Conservation (phyloP, 306 rosid species). For the Cajanus cajan region DNA sequence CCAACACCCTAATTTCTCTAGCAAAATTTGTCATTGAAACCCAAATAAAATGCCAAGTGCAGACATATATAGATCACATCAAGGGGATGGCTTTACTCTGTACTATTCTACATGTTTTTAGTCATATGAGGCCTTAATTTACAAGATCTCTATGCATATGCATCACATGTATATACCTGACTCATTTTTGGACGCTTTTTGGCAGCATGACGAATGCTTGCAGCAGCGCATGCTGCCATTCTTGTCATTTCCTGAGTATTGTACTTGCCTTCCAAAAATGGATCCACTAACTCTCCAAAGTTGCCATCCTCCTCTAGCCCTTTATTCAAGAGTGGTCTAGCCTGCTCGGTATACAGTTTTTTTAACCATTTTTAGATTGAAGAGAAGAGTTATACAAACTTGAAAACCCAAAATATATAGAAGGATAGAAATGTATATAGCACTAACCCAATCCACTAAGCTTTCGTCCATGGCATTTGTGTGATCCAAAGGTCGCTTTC, state of each 20-base stretch:
- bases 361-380: neutral
- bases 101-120: neutral
- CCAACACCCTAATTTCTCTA: neutral
- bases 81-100: neutral
- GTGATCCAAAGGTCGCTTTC: constrained; percentile 67
- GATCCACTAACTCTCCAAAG: constrained; percentile 54
- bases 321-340: constrained; percentile 61
- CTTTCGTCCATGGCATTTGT: constrained; percentile 61
- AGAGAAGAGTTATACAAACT: neutral
- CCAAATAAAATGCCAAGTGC: neutral
- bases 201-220: constrained; percentile 80
- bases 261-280: constrained; percentile 52
- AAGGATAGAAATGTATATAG: neutral
- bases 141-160: neutral
- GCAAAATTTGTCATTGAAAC: neutral
- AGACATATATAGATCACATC: neutral
- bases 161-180: constrained; percentile 45
- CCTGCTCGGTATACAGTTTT: constrained; percentile 40
- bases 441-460: constrained; percentile 88
- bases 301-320: constrained; percentile 48
- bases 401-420: neutral
- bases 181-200: constrained; percentile 81
- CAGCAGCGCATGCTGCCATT: constrained; percentile 74
- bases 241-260: constrained; percentile 62
- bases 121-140: neutral